Evolutionary conservation across 148 eudicot genomes (phyloP).

Genomic region (Polygonum maritimum): DNA sequence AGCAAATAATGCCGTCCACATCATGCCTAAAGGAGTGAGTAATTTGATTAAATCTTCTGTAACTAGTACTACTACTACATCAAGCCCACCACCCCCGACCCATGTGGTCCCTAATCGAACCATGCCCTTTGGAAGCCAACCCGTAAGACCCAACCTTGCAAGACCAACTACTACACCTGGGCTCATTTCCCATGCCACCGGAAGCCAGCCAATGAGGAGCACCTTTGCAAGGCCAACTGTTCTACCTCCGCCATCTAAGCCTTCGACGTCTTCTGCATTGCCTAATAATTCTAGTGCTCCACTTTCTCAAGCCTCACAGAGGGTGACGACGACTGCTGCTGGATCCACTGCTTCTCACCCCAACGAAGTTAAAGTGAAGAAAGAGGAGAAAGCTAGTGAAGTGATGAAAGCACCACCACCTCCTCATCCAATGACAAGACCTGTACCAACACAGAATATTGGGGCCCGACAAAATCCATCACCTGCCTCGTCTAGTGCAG

Average conservation of each 20-base stretch:
- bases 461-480: not conserved
- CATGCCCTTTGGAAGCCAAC: slow-evolving; percentile 25
- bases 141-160: slow-evolving; percentile 21
- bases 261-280: not conserved
- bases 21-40: slow-evolving; percentile 36
- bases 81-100: slow-evolving; percentile 27
- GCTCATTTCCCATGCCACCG: slow-evolving; percentile 21
- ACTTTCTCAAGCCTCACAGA: slow-evolving; percentile 1
- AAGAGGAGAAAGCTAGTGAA: slow-evolving; percentile 1
- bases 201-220: slow-evolving; percentile 31
- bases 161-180: slow-evolving; percentile 25
- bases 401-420: not conserved
- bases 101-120: slow-evolving; percentile 24
- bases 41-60: slow-evolving; percentile 30
- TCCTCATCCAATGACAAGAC: not conserved
- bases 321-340: not conserved
- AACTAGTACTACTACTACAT: slow-evolving; percentile 2
- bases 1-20: slow-evolving; percentile 48
- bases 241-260: slow-evolving; percentile 2
- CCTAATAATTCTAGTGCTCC: not conserved
- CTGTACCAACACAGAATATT: not conserved
- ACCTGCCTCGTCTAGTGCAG: slow-evolving; percentile 6
- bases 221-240: slow-evolving; percentile 22
- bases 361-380: not conserved
- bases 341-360: not conserved